These are phyloP conservation scores for Penicillium hordei DNA, from an alignment of 2,329 filamentous ascomycete genomes.

Conservation along the genomic window DNA sequence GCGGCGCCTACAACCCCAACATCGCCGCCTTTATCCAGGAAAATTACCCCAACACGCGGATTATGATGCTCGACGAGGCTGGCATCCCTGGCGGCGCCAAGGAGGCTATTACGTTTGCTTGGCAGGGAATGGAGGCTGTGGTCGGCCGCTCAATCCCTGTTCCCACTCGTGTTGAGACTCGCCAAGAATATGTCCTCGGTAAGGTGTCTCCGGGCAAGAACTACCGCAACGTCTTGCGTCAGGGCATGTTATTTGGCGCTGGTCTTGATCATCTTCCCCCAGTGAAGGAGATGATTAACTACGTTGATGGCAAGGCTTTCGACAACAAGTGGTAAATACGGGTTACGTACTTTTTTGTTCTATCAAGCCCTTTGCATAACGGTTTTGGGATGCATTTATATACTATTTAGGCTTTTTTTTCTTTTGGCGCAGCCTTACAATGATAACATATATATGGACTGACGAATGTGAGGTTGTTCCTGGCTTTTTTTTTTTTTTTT, in stretches of 20 bases:
- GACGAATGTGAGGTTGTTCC: not conserved
- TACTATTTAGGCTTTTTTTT: not conserved
- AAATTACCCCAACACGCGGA: constrained; percentile 50
- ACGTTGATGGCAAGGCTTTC: constrained; percentile 50
- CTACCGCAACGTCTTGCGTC: constrained; percentile 54
- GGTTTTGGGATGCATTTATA: not conserved
- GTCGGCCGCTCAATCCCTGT: constrained; percentile 57
- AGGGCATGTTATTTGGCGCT: constrained; percentile 54
- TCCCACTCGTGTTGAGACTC: constrained; percentile 55
- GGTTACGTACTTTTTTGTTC: not conserved
- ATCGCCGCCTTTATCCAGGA: constrained; percentile 55
- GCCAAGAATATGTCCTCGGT: constrained; percentile 53
- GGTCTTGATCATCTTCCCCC: constrained; percentile 45
- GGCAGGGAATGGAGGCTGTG: constrained; percentile 61
- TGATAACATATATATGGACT: not conserved
- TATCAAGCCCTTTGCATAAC: not conserved
- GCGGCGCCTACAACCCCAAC: constrained; percentile 59
- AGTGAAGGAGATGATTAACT: constrained; percentile 54
- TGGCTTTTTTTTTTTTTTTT: no score
- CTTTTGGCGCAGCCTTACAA: not conserved
- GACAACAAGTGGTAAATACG: constrained; percentile 46
- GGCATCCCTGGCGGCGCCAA: constrained; percentile 59
- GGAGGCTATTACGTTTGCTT: constrained; percentile 61
- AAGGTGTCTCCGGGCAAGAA: constrained; percentile 57
- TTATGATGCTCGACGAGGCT: constrained; percentile 58